Base-by-base conservation (phyloP, 371 early-diverging fungal genomes). In the Mucor racemosus region DNA sequence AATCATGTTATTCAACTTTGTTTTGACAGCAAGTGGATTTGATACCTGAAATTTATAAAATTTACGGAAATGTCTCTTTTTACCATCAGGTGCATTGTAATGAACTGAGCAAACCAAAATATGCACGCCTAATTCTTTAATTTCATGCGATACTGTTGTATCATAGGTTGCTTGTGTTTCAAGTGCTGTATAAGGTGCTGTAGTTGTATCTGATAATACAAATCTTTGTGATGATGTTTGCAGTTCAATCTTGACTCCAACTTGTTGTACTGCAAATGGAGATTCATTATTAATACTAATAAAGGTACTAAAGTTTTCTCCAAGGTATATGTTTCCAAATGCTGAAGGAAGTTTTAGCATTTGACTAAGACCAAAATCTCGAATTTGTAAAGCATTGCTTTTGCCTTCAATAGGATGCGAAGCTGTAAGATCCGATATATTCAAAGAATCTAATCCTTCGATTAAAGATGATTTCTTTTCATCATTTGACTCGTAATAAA, bases 1-100 rank as follows among this genome's bases (percentile, higher is more conserved):
- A 10, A 74, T 61, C 58, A 80, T 76, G 50, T 91, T 86, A 78
- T 96, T 95, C 57, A 96, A 90, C 64, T 97, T 97, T 13, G 98
- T 98, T 79, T 96, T 97, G 67, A 98, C 97, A 9, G 95, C 88
- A 26, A 98, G 82, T 41, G 98, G 98, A 78, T 97, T 98, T 34
- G 95, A 76, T 8, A 96, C 97, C 77, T 96, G 93, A 75, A 98
- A 97, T 68, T 95, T 96, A 88, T 93, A 97, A 68, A 94, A 93
- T 73, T 94, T 95, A 48, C 94, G 88, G 71, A 97, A 91, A 61
- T 84, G 86, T 31, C 92, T 89, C 46, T 85, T 84, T 61, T 88
- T 89, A 14, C 87, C 86, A 35, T 85, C 89, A 38, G 77, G 69
- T 0, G 84, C 80, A 15, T 84, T 68, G 71, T 96, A 98, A n/a